These are phyloP conservation scores for Salvia miltiorrhiza DNA, from an alignment of 257 asterid species.

Conservation along the genomic window DNA sequence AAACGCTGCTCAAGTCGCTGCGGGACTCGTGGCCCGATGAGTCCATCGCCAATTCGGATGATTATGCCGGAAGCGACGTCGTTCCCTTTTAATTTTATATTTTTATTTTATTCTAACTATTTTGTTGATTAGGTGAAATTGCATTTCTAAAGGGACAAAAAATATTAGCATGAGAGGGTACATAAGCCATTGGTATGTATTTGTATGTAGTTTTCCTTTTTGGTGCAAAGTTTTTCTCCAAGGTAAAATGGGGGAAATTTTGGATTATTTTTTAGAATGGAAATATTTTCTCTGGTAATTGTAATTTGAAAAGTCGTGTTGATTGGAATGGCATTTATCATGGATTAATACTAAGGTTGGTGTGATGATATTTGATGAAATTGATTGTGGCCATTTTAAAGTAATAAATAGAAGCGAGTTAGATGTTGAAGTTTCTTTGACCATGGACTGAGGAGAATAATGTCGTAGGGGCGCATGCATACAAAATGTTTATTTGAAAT, in stretches of 20 bases:
- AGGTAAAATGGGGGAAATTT: not conserved
- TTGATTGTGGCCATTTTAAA: not conserved
- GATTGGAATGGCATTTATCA: not conserved
- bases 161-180: slow-evolving; percentile 27
- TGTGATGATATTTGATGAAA: not conserved
- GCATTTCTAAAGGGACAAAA: not conserved
- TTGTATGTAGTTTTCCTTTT: slow-evolving; percentile 29
- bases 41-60: slow-evolving; percentile 57
- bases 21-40: slow-evolving; percentile 83
- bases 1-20: slow-evolving; percentile 77
- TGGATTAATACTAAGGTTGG: not conserved
- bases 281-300: not conserved
- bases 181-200: slow-evolving; percentile 32
- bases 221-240: not conserved
- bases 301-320: not conserved
- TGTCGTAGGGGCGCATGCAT: slow-evolving; percentile 23
- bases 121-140: slow-evolving; percentile 12
- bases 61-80: slow-evolving; percentile 73
- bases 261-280: too few relatives aligned
- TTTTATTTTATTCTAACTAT: not conserved
- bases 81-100: slow-evolving; percentile 42
- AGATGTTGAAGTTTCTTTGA: slow-evolving; percentile 22
- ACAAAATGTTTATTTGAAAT: slow-evolving; percentile 23
- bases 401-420: not conserved
- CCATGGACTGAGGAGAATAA: slow-evolving; percentile 35